Base-by-base conservation (phyloP, 441 rosid genomes). In the Jatropha podagrica region DNA sequence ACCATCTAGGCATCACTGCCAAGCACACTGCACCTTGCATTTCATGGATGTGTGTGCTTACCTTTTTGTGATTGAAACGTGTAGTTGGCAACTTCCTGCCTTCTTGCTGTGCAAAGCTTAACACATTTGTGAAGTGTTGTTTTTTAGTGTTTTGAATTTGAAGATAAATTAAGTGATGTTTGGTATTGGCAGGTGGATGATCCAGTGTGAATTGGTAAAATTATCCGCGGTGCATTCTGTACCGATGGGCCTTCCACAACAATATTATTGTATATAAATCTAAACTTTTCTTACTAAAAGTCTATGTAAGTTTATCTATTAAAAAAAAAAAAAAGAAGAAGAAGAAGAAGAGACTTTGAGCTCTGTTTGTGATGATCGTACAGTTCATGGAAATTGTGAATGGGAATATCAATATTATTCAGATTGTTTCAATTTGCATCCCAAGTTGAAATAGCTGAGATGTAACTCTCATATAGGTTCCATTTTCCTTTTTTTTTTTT, bases 181-280 rank as follows among this genome's bases (percentile, higher is more conserved):
- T 65, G 54, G 9, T 71, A 46, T 37, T 71, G 17, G 40, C 62
- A 71, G 76, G 75, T 18, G 54, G 51, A 18, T 17, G 51, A 18
- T 17, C 38, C 40, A 5, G 68, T 23, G 59, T 26, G 27, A 32
- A 32, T 32, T 49, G 52, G 51, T n/a, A 42, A 60, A 61, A 38
- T 26, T 9, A 44, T 46, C 23, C 20, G 12, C 38, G 61, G 65
- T 40, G 58, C 65, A 40, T 46, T 63, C 42, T 20, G 60, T 32
- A 13, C 18, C 12, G 46, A 49, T 49, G 49, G 54, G 8, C 20
- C 20, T 42, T 60, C n/a, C 51, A 20, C 38, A 23, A 46, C 2
- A 18, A 27, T 20, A 51, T 32, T 55, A 40, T 18, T 71, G 72
- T 65, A 71, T 72, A 65, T 59, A 64, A 71, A 65, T 38, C 58